Evolutionary conservation across 768 basidiomycete genomes (phyloP), one percentile per base, ranked within the genome.

Genomic region (Rhodosporidiobolus odoratus): DNA sequence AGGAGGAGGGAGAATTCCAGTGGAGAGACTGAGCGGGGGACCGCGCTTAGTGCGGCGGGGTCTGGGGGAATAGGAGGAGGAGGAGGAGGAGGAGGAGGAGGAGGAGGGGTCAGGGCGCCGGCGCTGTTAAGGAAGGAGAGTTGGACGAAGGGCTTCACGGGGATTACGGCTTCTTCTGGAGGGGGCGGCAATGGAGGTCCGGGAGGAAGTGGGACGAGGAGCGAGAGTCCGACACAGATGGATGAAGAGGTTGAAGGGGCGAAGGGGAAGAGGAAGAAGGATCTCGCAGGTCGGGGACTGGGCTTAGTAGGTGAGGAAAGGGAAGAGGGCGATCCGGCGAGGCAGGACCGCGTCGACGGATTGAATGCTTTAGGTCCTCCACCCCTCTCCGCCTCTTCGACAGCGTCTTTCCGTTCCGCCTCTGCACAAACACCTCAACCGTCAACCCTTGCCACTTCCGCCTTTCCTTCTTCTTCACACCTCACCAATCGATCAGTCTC

Each of bases 161-260:
- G 35, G 48, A 27, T n/a, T n/a, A n/a, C n/a, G n/a, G n/a, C n/a
- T n/a, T n/a, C n/a, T n/a, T n/a, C n/a, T 19, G 35, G 50, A 23
- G 47, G 48, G 37, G 45, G 35, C 21, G 56, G 37, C 40, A 54
- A n/a, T 41, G 62, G 12, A 27, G 4, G n/a, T 21, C 62, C 15
- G 21, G 50, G 58, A 34, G 45, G 47, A 34, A 1, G 54, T 12
- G n/a, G n/a, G n/a, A n/a, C n/a, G 47, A 9, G 63, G 56, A 65
- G 63, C 57, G 54, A 59, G 52, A 62, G 50, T 25, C 64, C 61
- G 30, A 45, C 45, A 23, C 41, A 38, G 37, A 41, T 62, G 27
- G 43, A 48, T 25, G 34, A 35, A 10, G 17, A 27, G 45, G n/a
- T 27, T 9, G 41, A 25, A 23, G 17, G 23, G 57, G 27, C 38